These are phyloP conservation scores for Parmales sp. DNA, from an alignment of 108 stramenopile species.

Conservation along the genomic window DNA sequence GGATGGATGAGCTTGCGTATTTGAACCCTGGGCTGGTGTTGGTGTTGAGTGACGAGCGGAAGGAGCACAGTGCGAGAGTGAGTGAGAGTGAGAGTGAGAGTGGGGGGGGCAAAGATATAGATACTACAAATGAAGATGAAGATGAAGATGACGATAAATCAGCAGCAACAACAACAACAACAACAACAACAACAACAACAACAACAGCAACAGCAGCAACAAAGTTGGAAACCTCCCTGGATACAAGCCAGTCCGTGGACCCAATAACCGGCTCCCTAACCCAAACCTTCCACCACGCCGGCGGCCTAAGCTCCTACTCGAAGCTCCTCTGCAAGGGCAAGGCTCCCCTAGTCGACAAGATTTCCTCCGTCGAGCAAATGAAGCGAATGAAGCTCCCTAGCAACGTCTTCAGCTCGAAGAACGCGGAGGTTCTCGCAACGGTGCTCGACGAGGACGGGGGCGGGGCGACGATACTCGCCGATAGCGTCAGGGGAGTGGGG, in stretches of 20 bases:
- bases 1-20: slow-evolving; percentile 79
- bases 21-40: slow-evolving; percentile 80
- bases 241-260: neutral
- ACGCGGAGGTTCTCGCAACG: slow-evolving; percentile 1
- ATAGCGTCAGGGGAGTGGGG: slow-evolving; percentile 21
- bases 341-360: slow-evolving; percentile 46
- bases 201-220: slow-evolving; percentile 7
- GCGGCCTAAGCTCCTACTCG: slow-evolving; percentile 74
- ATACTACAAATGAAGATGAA: too few relatives aligned
- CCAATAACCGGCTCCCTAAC: too few relatives aligned
- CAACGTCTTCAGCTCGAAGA: slow-evolving; percentile 12
- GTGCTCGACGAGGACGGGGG: slow-evolving; percentile 34
- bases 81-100: too few relatives aligned
- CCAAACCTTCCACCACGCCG: slow-evolving; percentile 60
- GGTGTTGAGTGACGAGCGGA: slow-evolving; percentile 62
- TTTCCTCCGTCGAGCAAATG: slow-evolving; percentile 9
- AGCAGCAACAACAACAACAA: too few relatives aligned
- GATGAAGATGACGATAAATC: too few relatives aligned
- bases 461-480: slow-evolving; percentile 22
- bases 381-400: slow-evolving; percentile 18
- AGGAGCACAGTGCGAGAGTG: too few relatives aligned
- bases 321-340: slow-evolving; percentile 69
- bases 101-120: neutral
- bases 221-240: neutral
- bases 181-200: slow-evolving; percentile 23